These are phyloP conservation scores for Withania somnifera DNA, from an alignment of 305 asterid genomes.

Conservation along the genomic window DNA sequence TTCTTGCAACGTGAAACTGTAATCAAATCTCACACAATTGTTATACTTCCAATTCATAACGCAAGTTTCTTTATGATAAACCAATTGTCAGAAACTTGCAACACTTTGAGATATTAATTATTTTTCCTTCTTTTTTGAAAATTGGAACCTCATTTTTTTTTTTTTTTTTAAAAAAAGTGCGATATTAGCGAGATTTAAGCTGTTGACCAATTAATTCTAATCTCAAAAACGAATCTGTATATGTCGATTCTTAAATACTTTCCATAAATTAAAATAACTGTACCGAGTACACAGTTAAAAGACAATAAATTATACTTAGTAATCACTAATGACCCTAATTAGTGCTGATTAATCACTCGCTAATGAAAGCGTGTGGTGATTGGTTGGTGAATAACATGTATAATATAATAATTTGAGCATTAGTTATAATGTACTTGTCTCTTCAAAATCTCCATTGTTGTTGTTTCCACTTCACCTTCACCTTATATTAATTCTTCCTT, in stretches of 20 bases:
- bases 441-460: slow-evolving; percentile 1
- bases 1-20: not conserved
- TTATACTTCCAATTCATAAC: too few relatives aligned
- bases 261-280: not conserved
- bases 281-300: not conserved
- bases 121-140: too few relatives aligned
- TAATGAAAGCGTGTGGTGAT: too few relatives aligned
- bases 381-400: not conserved
- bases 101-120: not conserved
- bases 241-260: not conserved
- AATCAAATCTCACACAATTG: not conserved
- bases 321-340: not conserved
- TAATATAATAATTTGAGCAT: not conserved
- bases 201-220: too few relatives aligned
- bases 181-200: too few relatives aligned
- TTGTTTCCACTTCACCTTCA: slow-evolving; percentile 16
- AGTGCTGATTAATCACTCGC: too few relatives aligned
- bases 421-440: slow-evolving; percentile 31
- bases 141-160: too few relatives aligned
- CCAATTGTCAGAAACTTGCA: not conserved
- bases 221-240: too few relatives aligned
- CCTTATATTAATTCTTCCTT: too few relatives aligned
- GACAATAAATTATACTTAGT: not conserved
- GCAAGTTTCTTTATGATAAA: too few relatives aligned
- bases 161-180: too few relatives aligned